Percentiles rank a stretch among this genome's conserved stretches.
Conservation (phyloP, 2,329 filamentous ascomycete species). For the Knufia petricola region DNA sequence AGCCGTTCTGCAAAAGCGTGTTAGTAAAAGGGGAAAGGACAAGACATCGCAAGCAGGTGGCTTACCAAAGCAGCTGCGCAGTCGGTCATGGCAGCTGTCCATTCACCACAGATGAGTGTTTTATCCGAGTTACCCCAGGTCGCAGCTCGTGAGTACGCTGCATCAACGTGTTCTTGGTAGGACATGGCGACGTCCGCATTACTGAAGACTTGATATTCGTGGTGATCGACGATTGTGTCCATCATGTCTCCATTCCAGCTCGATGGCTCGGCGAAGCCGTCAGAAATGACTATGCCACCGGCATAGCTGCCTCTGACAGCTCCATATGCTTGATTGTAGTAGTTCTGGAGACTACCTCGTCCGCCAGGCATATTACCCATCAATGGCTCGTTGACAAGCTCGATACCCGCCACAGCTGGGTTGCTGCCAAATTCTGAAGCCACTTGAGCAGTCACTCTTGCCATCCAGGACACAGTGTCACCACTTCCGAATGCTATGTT, state of each 20-base stretch:
- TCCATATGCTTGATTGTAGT: constrained; percentile 46
- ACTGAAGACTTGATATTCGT: constrained; percentile 59
- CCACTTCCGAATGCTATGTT: constrained; percentile 29
- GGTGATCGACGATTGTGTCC: constrained; percentile 54
- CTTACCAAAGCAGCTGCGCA: constrained; percentile 39
- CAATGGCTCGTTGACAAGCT: constrained; percentile 37
- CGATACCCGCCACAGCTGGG: constrained; percentile 47
- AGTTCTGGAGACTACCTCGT: constrained; percentile 40
- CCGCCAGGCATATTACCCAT: constrained; percentile 27
- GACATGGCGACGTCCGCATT: constrained; percentile 41
- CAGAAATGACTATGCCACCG: constrained; percentile 47
- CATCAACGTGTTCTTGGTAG: constrained; percentile 44
- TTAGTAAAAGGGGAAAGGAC: constrained; percentile 16
- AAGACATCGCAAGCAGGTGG: neutral
- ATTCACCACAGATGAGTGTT: constrained; percentile 60
- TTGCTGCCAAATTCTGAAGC: constrained; percentile 48
- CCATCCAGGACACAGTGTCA: constrained; percentile 36
- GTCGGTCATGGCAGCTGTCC: constrained; percentile 57
- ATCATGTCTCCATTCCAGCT: constrained; percentile 54
- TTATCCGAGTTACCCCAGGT: constrained; percentile 48
- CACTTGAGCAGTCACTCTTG: constrained; percentile 34
- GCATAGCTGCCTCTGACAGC: constrained; percentile 37
- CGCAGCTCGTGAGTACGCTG: constrained; percentile 46
- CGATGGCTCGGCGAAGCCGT: constrained; percentile 36
- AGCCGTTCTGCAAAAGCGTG: constrained; percentile 37